A percentile compares a stretch with the other conserved stretches of the same genome.
phyloP scores from a whole-genome alignment of 1,284 basidiomycete genomes.

The Porogramme epimiltina region DNA sequence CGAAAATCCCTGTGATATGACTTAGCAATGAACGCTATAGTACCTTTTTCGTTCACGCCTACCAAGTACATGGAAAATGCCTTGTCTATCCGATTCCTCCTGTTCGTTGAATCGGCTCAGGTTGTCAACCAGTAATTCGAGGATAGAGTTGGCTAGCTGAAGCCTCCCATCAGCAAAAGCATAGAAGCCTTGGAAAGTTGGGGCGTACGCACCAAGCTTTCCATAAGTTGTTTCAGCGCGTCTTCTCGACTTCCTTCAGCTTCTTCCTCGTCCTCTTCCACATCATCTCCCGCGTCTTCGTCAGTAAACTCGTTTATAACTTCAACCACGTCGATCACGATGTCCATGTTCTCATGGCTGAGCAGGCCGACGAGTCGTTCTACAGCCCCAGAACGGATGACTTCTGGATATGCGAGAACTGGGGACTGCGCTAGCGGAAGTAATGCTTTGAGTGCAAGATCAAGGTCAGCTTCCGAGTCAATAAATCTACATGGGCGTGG shows the following conservation, averaged over 20 bases:
- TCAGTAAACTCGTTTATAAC: slow-evolving; percentile 94
- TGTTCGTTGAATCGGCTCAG: slow-evolving; percentile 79
- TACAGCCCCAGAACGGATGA: slow-evolving; percentile 77
- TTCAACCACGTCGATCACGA: slow-evolving; percentile 90
- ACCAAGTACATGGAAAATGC: slow-evolving; percentile 91
- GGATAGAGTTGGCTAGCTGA: slow-evolving; percentile 79
- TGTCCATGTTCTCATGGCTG: slow-evolving; percentile 92
- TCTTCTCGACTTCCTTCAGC: slow-evolving; percentile 58
- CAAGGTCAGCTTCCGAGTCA: slow-evolving; percentile 95
- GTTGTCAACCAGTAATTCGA: slow-evolving; percentile 92
- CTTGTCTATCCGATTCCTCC: slow-evolving; percentile 88
- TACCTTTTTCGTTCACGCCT: slow-evolving; percentile 13
- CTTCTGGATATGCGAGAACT: slow-evolving; percentile 84
- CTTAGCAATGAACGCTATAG: too few species aligned
- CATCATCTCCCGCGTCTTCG: slow-evolving; percentile 88
- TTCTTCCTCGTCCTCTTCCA: slow-evolving; percentile 59
- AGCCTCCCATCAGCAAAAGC: not conserved
- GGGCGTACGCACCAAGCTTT: slow-evolving; percentile 63
- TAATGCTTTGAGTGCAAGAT: slow-evolving; percentile 83
- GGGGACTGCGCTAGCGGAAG: slow-evolving; percentile 90
- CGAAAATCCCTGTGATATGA: slow-evolving; percentile 74
- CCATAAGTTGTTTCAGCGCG: slow-evolving; percentile 73
- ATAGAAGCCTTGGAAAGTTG: not conserved
- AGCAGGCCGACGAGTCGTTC: slow-evolving; percentile 80
- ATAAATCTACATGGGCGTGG: slow-evolving; percentile 75